phyloP scores from a whole-genome alignment of 192 early-diverging fungal species.

The Martensiomyces pterosporus region DNA sequence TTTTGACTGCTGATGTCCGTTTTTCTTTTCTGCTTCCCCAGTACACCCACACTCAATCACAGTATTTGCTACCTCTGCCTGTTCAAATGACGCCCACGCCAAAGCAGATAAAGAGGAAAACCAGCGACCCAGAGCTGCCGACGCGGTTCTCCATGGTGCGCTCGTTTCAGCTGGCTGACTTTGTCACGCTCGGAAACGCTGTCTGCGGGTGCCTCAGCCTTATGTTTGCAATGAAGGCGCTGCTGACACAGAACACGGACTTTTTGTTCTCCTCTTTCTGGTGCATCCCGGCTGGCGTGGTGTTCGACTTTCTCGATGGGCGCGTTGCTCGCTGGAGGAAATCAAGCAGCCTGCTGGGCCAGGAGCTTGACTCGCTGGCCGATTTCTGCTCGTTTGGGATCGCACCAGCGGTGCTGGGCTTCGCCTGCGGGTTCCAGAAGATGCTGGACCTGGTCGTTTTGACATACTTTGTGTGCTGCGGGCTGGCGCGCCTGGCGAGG shows the following conservation, averaged over 20 bases:
- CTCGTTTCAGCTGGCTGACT: conserved; percentile 75
- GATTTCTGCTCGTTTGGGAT: conserved; percentile 78
- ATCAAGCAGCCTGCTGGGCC: conserved; percentile 70
- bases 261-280: conserved; percentile 61
- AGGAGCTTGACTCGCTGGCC: conserved; percentile 86
- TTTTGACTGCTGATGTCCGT: too few species aligned
- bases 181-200: conserved; percentile 83
- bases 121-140: conserved; percentile 39
- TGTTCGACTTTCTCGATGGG: conserved; percentile 74
- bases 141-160: conserved; percentile 53
- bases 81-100: background rate
- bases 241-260: conserved; percentile 58
- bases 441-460: conserved; percentile 72
- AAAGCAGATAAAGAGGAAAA: conserved; percentile 29
- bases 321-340: conserved; percentile 80
- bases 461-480: conserved; percentile 82
- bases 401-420: conserved; percentile 79
- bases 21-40: conserved; percentile 3
- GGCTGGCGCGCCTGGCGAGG: conserved; percentile 77
- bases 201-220: conserved; percentile 72
- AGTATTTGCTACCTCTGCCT: too few species aligned
- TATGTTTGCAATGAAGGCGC: conserved; percentile 68
- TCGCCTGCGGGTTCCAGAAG: conserved; percentile 80
- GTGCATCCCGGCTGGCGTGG: conserved; percentile 65
- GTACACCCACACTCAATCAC: too few species aligned